Percentiles rank a stretch among this genome's conserved stretches.
These are phyloP conservation scores for Camellia lanceoleosa DNA, from an alignment of 148 eudicot species.

Conservation along the genomic window DNA sequence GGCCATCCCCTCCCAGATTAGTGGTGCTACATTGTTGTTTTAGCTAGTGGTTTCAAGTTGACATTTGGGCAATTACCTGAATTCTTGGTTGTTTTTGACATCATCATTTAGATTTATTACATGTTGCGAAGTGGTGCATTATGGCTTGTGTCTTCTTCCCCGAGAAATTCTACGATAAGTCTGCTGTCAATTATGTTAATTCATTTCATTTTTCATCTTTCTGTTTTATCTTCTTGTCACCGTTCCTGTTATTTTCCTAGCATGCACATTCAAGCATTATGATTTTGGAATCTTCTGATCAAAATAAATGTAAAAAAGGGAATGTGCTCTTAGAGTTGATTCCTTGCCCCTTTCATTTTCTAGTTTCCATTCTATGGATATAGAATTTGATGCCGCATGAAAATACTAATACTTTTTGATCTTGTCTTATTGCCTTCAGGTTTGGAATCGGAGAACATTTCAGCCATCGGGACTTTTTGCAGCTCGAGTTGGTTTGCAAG, in stretches of 20 bases:
- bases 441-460: constrained; percentile 96
- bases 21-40: not conserved
- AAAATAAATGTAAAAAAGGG: not conserved
- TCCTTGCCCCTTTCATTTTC: not conserved
- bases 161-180: not conserved
- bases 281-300: not conserved
- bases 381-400: not conserved
- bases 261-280: not conserved
- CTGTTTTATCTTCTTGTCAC: too few species aligned
- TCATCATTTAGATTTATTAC: not conserved
- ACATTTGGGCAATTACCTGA: not conserved
- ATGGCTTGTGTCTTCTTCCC: not conserved
- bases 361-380: not conserved
- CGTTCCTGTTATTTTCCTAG: not conserved
- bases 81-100: not conserved
- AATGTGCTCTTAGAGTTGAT: not conserved
- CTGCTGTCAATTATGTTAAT: not conserved
- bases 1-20: not conserved
- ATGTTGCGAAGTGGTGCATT: not conserved
- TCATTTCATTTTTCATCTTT: not conserved
- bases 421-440: constrained; percentile 39
- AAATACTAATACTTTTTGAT: constrained; percentile 4
- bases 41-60: not conserved
- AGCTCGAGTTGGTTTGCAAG: constrained; percentile 94
- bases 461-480: constrained; percentile 97